phyloP scores from a whole-genome alignment of 805 yeast species.

The Ogataea trehalophila region DNA sequence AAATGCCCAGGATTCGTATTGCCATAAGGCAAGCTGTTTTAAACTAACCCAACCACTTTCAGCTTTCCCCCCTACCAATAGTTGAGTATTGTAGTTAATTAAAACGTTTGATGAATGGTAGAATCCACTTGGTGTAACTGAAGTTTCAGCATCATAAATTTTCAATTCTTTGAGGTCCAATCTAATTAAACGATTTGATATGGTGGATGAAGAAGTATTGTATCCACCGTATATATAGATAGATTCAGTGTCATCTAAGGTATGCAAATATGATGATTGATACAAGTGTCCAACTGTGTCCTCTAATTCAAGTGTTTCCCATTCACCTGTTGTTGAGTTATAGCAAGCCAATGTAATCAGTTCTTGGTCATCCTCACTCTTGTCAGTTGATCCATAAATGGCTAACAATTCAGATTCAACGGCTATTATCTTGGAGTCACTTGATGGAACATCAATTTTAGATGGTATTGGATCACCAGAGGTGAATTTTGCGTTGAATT shows the following conservation, averaged over 20 bases:
- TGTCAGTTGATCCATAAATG: constrained; percentile 14
- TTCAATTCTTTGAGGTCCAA: constrained; percentile 33
- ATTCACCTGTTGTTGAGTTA: constrained; percentile 13
- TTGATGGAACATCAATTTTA: constrained; percentile 19
- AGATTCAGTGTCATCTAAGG: constrained; percentile 32
- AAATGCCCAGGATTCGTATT: constrained; percentile 66
- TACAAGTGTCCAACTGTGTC: constrained; percentile 17
- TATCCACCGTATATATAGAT: constrained; percentile 56
- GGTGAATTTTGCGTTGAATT: constrained; percentile 21
- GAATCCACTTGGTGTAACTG: constrained; percentile 53
- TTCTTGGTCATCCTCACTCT: background rate
- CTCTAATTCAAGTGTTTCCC: constrained; percentile 20
- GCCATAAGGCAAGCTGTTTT: constrained; percentile 73
- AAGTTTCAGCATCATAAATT: constrained; percentile 38
- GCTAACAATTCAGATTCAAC: constrained; percentile 19
- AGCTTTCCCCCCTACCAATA: constrained; percentile 65
- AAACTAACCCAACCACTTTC: constrained; percentile 63
- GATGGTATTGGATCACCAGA: constrained; percentile 16
- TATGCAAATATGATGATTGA: constrained; percentile 39
- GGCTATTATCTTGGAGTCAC: constrained; percentile 18
- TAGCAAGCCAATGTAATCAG: constrained; percentile 9
- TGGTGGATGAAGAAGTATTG: constrained; percentile 14
- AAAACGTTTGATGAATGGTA: constrained; percentile 44
- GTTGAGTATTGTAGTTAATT: constrained; percentile 41
- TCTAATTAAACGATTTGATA: constrained; percentile 41